Percentiles rank a stretch among this genome's conserved stretches.
Evolutionary conservation across 345 rosid genomes (phyloP).

Genomic region (Geranium rotundifolium): DNA sequence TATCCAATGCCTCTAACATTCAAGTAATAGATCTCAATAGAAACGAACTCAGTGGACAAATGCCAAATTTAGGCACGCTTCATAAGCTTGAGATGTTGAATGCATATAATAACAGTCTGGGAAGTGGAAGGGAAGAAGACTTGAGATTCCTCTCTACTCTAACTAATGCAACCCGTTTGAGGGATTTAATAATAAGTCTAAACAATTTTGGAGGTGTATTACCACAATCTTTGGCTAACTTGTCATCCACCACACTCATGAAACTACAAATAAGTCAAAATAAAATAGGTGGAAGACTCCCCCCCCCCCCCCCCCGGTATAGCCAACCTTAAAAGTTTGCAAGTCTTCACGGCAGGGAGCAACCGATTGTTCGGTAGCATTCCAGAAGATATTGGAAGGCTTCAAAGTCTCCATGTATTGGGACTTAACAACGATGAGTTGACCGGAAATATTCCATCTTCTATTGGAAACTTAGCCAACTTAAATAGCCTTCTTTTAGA

Average conservation of each 20-base stretch:
- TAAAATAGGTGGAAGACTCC: slow-evolving; percentile 5
- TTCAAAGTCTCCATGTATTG: slow-evolving; percentile 1
- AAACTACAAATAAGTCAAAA: no score
- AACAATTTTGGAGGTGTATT: slow-evolving; percentile 5
- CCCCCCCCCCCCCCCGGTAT: slow-evolving; percentile 2
- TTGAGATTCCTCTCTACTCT: slow-evolving; percentile 6
- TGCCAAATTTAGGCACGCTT: slow-evolving; percentile 9
- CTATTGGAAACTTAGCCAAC: slow-evolving; percentile 1
- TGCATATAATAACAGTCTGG: slow-evolving; percentile 1
- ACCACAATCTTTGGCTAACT: slow-evolving; percentile 4
- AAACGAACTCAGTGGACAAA: not conserved
- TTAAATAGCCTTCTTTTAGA: no score
- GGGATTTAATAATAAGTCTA: not conserved
- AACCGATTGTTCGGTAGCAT: slow-evolving; percentile 3
- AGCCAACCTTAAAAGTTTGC: slow-evolving; percentile 8
- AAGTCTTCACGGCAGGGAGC: not conserved
- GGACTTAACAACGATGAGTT: not conserved
- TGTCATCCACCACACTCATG: no score
- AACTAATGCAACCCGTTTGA: slow-evolving; percentile 3
- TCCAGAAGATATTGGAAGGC: slow-evolving; percentile 1
- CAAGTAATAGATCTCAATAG: not conserved
- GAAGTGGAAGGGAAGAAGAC: slow-evolving; percentile 4
- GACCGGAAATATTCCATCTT: slow-evolving; percentile 4
- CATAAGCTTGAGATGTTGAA: not conserved
- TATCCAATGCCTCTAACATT: slow-evolving; percentile 6